A percentile compares a stretch with the other conserved stretches of the same genome.
Evolutionary conservation across 2,329 filamentous ascomycete species (phyloP).

Genomic region (Botrytis fabae): DNA sequence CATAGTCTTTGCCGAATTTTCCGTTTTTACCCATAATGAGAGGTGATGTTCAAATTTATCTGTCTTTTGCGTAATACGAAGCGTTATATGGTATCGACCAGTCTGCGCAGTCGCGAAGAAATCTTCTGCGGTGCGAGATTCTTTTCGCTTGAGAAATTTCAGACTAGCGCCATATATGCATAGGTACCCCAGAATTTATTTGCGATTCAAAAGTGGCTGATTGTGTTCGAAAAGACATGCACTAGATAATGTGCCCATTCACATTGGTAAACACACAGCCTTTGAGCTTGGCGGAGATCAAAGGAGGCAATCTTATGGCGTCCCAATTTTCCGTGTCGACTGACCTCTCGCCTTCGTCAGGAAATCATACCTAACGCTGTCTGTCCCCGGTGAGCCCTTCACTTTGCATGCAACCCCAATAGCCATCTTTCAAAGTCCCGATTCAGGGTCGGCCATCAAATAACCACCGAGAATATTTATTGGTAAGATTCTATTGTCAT

Average conservation of each 20-base stretch:
- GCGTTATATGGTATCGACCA: background rate
- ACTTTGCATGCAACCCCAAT: background rate
- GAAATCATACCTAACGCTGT: background rate
- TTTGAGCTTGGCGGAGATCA: background rate
- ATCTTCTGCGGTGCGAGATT: slow-evolving; percentile 19
- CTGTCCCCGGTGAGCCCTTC: slow-evolving; percentile 10
- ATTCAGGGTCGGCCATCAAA: background rate
- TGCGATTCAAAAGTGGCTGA: background rate
- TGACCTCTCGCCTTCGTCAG: background rate
- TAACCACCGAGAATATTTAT: background rate
- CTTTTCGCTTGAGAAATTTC: slow-evolving; percentile 19
- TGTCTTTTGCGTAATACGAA: background rate
- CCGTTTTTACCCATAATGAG: slow-evolving; percentile 36
- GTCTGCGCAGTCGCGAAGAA: slow-evolving; percentile 5
- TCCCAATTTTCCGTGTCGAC: background rate
- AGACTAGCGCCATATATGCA: slow-evolving; percentile 11
- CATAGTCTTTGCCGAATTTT: slow-evolving; percentile 32
- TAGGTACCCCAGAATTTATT: slow-evolving; percentile 7
- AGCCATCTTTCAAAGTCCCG: background rate
- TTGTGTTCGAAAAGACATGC: background rate
- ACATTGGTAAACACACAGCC: background rate
- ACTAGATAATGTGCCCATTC: background rate
- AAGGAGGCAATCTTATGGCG: background rate
- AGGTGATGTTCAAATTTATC: background rate
- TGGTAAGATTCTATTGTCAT: background rate